These are phyloP conservation scores for Eutrema heterophyllum DNA, from an alignment of 345 rosid species.

Conservation along the genomic window DNA sequence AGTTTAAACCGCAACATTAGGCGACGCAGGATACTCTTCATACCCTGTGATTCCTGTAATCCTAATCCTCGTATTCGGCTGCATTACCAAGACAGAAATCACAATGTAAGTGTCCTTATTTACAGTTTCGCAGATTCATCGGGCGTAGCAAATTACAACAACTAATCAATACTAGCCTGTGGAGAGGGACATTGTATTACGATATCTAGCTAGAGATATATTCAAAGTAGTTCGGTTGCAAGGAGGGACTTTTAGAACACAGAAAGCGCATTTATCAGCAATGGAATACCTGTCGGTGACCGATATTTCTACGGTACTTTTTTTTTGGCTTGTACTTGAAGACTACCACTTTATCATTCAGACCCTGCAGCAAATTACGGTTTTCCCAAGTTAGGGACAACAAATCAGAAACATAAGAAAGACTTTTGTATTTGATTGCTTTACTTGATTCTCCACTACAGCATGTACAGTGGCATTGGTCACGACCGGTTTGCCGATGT, in stretches of 20 bases:
- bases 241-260: neutral
- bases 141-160: neutral
- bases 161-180: neutral
- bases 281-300: conserved; percentile 83
- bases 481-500: conserved; percentile 88
- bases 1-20: conserved; percentile 29
- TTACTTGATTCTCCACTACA: conserved; percentile 87
- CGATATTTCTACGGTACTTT: conserved; percentile 91
- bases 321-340: conserved; percentile 96
- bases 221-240: neutral
- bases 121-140: neutral
- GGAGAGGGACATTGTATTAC: neutral
- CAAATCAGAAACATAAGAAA: neutral
- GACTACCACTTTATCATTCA: conserved; percentile 71
- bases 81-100: conserved; percentile 25
- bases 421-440: neutral
- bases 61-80: conserved; percentile 89
- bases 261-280: neutral
- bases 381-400: neutral
- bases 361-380: conserved; percentile 50
- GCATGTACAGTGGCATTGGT: conserved; percentile 96
- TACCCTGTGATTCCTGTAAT: conserved; percentile 82
- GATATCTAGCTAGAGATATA: neutral
- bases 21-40: conserved; percentile 59
- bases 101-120: neutral